phyloP scores from a whole-genome alignment of 208 protist species.

The Acanthamoeba polyphaga region DNA sequence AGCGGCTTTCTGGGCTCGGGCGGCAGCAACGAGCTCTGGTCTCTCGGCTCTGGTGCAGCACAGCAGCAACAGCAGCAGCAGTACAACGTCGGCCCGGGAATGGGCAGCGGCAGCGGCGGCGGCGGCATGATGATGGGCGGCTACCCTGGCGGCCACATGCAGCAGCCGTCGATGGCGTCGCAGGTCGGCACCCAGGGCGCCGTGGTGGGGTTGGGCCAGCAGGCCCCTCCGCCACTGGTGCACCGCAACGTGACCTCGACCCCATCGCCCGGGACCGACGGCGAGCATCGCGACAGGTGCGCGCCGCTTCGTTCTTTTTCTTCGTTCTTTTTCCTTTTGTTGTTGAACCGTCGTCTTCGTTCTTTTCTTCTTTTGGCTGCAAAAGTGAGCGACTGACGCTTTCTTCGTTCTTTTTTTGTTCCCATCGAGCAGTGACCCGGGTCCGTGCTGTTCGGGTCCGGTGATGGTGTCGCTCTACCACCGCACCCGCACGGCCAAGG shows the following conservation, averaged over 20 bases:
- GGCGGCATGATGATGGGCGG: neutral
- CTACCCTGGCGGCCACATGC: neutral
- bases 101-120: too few relatives aligned
- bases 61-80: neutral
- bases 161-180: neutral
- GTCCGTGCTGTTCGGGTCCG: neutral
- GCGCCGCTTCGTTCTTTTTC: neutral
- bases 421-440: neutral
- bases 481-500: slow-evolving; percentile 43
- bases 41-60: neutral
- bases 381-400: neutral
- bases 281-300: slow-evolving; percentile 26
- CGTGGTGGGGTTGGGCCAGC: neutral
- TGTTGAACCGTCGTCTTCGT: too few relatives aligned
- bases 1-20: neutral
- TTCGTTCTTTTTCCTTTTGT: neutral
- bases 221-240: neutral
- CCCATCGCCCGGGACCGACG: slow-evolving; percentile 15
- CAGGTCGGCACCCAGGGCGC: neutral
- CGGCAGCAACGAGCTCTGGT: slow-evolving; percentile 23
- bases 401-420: neutral
- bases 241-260: neutral
- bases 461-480: slow-evolving; percentile 39
- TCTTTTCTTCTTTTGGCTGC: too few relatives aligned
- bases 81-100: neutral